Evolutionary conservation across 2,329 filamentous ascomycete genomes (phyloP).

Genomic region (Neonectria neomacrospora): DNA sequence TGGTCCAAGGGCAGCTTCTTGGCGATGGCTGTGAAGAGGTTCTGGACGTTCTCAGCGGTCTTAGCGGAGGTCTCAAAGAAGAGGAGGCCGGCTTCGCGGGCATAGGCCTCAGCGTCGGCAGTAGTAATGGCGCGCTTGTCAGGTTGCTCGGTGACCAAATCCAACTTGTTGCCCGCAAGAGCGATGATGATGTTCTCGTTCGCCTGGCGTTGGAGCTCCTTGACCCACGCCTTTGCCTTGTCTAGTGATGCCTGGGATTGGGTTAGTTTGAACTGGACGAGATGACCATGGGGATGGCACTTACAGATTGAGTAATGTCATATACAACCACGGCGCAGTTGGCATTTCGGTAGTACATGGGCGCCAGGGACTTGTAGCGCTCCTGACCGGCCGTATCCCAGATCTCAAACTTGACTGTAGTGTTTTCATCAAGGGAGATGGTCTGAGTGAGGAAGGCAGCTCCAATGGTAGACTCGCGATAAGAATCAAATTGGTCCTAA

Average conservation of each 20-base stretch:
- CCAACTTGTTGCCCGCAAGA: conserved; percentile 96
- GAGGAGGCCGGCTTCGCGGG: conserved; percentile 88
- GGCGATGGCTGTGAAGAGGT: conserved; percentile 96
- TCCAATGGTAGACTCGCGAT: conserved; percentile 97
- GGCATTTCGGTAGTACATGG: conserved; percentile 99
- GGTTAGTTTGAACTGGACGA: conserved; percentile 29
- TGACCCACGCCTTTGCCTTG: conserved; percentile 99
- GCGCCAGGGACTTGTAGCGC: conserved; percentile 97
- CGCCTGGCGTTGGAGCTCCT: conserved; percentile 97
- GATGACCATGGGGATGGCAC: conserved; percentile 48
- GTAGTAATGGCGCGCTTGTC: conserved; percentile 94
- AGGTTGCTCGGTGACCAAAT: conserved; percentile 92
- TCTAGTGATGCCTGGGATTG: conserved; percentile 84
- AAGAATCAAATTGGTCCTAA: conserved; percentile 97
- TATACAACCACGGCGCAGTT: conserved; percentile 99
- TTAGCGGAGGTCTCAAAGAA: conserved; percentile 99
- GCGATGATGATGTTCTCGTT: conserved; percentile 99
- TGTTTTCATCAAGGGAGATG: conserved; percentile 96
- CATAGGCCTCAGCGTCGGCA: conserved; percentile 94
- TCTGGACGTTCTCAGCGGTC: conserved; percentile 94
- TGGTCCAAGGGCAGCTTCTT: conserved; percentile 98
- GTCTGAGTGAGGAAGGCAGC: conserved; percentile 99
- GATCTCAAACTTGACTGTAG: conserved; percentile 99
- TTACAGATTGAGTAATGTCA: conserved; percentile 98
- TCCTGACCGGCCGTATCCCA: conserved; percentile 99